Base-by-base conservation (phyloP, 768 basidiomycete genomes). In the Pleurotus tuber-regium region DNA sequence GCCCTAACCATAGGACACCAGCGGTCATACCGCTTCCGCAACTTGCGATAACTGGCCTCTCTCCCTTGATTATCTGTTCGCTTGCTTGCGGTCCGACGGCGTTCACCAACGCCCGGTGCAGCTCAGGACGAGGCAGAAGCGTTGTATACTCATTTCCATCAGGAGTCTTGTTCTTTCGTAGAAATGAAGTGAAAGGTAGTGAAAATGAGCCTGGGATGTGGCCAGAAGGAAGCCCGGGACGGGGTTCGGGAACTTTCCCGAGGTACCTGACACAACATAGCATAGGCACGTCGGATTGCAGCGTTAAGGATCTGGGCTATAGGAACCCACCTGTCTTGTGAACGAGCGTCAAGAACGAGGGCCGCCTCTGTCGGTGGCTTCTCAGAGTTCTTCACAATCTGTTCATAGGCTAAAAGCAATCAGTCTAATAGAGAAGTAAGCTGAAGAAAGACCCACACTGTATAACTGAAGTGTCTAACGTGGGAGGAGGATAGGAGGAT, bases 1-100 rank as follows among this genome's bases (percentile, higher is more conserved):
- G 73, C n/a, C 92, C 94, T 52, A 98, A 75, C 95, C 97, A 98
- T 4, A 98, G 75, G 11, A 98, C 75, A 2, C 82, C 91, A 9
- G 96, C 96, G n/a, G 95, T 97, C 96, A 99, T 98, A 38, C 96
- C 96, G 63, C 92, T 96, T 44, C 96, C 96, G 70, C 96, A 99
- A 53, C 78, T 87, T 10, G 88, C 82, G 4, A 86, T 78, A 25
- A 95, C 80, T 18, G 73, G 63, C 46, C 78, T 73, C 54, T 82
- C 68, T 14, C 89, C 89, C 9, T 73, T 65, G 39, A 87, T 68
- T 8, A 95, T 72, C 35, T 74, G 63, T n/a, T 80, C 67, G 24
- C 79, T 74, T 52, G 76, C 66, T 49, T 80, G 76, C 31, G 66
- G 59, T 26, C 92, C 89, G 26, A 97, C 67, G 14, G 80, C 76